These are phyloP conservation scores for Aegilops bicornis DNA, from an alignment of 176 grass and related monocot species.

Conservation along the genomic window DNA sequence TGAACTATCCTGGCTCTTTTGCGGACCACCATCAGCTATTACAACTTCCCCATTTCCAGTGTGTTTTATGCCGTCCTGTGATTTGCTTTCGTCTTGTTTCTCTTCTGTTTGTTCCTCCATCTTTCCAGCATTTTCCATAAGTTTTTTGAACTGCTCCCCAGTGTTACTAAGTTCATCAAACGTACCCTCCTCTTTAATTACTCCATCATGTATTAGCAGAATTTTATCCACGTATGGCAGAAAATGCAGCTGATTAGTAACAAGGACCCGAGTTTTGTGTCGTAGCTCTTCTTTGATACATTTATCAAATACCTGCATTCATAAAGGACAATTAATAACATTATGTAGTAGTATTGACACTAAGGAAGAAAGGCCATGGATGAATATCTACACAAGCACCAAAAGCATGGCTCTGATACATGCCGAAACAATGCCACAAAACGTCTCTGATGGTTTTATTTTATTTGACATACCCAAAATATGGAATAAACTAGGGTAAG, in stretches of 20 bases:
- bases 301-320: slow-evolving; percentile 89
- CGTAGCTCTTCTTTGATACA: slow-evolving; percentile 92
- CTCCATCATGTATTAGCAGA: slow-evolving; percentile 85
- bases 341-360: background rate
- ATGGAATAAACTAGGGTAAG: background rate
- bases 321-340: slow-evolving; percentile 23
- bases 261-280: slow-evolving; percentile 91
- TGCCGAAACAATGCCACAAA: background rate
- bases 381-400: background rate
- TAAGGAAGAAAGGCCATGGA: background rate
- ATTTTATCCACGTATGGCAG: slow-evolving; percentile 92
- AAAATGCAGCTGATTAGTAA: slow-evolving; percentile 99
- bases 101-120: slow-evolving; percentile 95
- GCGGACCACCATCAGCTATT: slow-evolving; percentile 31
- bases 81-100: slow-evolving; percentile 56
- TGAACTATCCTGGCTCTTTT: slow-evolving; percentile 51
- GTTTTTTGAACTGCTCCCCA: slow-evolving; percentile 84
- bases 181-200: slow-evolving; percentile 92
- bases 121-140: slow-evolving; percentile 99
- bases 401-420: slow-evolving; percentile 8
- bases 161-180: slow-evolving; percentile 92
- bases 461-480: background rate
- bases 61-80: slow-evolving; percentile 37
- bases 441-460: background rate
- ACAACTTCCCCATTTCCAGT: slow-evolving; percentile 49